phyloP scores from a whole-genome alignment of 805 yeast species.

The Candida michaelii region DNA sequence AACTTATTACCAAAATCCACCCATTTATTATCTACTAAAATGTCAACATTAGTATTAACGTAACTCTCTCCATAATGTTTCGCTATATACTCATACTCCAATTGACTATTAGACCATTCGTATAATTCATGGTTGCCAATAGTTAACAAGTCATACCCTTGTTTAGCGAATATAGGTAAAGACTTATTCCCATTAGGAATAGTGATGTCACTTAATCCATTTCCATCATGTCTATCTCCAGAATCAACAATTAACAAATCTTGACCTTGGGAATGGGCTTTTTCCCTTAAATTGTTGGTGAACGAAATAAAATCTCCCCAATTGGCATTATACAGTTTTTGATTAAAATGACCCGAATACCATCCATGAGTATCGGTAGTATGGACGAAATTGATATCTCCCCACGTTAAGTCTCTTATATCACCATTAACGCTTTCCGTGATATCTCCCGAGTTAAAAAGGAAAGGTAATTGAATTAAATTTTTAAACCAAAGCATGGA shows the following conservation, averaged over 20 bases:
- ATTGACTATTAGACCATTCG: conserved; percentile 56
- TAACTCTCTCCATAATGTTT: conserved; percentile 62
- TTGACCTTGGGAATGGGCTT: conserved; percentile 45
- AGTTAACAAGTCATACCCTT: conserved; percentile 75
- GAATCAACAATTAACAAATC: conserved; percentile 81
- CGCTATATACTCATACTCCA: conserved; percentile 64
- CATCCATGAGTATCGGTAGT: conserved; percentile 98
- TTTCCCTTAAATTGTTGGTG: conserved; percentile 45
- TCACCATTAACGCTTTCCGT: too few species aligned
- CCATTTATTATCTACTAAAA: conserved; percentile 41
- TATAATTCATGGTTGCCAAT: conserved; percentile 93
- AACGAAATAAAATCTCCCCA: conserved; percentile 92
- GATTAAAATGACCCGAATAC: conserved; percentile 87
- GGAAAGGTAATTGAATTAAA: not conserved
- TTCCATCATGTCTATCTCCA: conserved; percentile 95
- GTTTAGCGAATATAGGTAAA: conserved; percentile 58
- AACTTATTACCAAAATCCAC: conserved; percentile 69
- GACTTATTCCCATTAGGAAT: conserved; percentile 66
- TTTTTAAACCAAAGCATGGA: conserved; percentile 4
- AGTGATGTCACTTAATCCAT: conserved; percentile 83
- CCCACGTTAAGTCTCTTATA: conserved; percentile 58
- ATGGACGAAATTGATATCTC: conserved; percentile 80
- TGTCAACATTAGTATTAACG: conserved; percentile 72
- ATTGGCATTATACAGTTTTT: conserved; percentile 73
- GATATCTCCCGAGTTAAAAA: too few species aligned